These are phyloP conservation scores for Kwoniella sp. DNA, from an alignment of 768 basidiomycete species.

Conservation along the genomic window DNA sequence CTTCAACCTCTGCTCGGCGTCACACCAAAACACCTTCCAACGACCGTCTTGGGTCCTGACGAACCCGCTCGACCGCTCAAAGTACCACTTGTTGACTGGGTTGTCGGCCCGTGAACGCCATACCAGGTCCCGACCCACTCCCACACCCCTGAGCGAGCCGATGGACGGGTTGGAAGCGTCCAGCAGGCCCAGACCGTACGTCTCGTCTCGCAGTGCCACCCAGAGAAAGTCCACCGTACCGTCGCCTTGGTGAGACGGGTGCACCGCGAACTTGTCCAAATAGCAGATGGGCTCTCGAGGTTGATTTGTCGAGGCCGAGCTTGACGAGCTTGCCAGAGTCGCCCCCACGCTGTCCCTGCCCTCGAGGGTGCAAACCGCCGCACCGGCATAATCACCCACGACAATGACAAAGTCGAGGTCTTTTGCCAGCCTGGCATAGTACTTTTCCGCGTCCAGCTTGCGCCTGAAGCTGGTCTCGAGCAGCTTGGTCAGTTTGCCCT, in stretches of 20 bases:
- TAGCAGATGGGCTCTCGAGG: conserved; percentile 57
- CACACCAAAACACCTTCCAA: conserved; percentile 98
- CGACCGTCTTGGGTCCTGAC: conserved; percentile 51
- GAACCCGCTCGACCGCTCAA: conserved; percentile 90
- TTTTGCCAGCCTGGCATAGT: conserved; percentile 71
- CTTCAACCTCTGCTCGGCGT: conserved; percentile 80
- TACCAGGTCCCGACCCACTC: conserved; percentile 87
- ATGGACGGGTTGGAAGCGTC: conserved; percentile 91
- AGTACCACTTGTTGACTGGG: conserved; percentile 99
- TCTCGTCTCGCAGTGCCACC: conserved; percentile 97
- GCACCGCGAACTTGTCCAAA: conserved; percentile 96
- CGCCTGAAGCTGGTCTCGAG: conserved; percentile 83
- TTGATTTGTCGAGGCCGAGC: background rate
- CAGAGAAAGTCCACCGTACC: conserved; percentile 99
- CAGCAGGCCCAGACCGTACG: conserved; percentile 88
- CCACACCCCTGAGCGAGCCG: conserved; percentile 79
- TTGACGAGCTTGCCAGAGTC: conserved; percentile 11
- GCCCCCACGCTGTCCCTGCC: background rate
- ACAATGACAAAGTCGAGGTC: conserved; percentile 86
- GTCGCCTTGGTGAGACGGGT: conserved; percentile 91
- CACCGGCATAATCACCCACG: conserved; percentile 91
- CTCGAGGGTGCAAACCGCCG: conserved; percentile 81
- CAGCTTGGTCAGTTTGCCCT: conserved; percentile 66
- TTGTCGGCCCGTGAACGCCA: conserved; percentile 92
- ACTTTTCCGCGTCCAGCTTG: conserved; percentile 65